Percentiles rank a stretch among this genome's conserved stretches.
phyloP scores from a whole-genome alignment of 2,329 filamentous ascomycete genomes.

The Triangularia setosa region DNA sequence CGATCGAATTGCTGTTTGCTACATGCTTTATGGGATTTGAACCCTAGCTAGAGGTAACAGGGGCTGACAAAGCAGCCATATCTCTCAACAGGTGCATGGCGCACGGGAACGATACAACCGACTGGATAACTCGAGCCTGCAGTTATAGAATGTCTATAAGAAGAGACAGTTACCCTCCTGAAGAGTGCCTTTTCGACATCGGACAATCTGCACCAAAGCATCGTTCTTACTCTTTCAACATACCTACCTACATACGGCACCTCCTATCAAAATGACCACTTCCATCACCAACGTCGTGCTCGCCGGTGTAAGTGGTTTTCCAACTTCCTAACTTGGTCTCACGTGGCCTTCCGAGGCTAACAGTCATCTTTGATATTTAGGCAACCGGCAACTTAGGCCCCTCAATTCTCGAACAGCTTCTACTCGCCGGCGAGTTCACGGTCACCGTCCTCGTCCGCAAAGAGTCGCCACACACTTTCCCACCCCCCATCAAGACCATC shows the following conservation, averaged over 20 bases:
- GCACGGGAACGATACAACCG: neutral
- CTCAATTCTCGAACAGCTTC: constrained; percentile 25
- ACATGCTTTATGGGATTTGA: neutral
- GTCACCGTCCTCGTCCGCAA: constrained; percentile 47
- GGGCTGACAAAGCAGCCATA: neutral
- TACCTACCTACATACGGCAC: neutral
- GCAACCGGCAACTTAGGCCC: constrained; percentile 31
- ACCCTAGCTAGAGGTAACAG: too few relatives aligned
- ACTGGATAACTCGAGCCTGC: too few relatives aligned
- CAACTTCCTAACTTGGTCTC: neutral
- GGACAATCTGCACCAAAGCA: neutral
- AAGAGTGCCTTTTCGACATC: neutral
- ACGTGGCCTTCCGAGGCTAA: neutral
- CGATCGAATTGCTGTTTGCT: neutral
- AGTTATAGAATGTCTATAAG: neutral
- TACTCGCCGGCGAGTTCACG: constrained; percentile 37
- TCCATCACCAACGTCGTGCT: constrained; percentile 11
- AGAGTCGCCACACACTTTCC: constrained; percentile 33
- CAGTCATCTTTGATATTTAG: constrained; percentile 13
- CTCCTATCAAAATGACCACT: neutral
- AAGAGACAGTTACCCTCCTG: neutral
- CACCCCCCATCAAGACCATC: constrained; percentile 39
- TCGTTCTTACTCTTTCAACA: neutral
- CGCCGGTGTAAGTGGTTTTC: constrained; percentile 10
- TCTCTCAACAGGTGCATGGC: neutral